These are phyloP conservation scores for Hypoxylon sp. DNA, from an alignment of 2,329 filamentous ascomycete genomes.

Conservation along the genomic window DNA sequence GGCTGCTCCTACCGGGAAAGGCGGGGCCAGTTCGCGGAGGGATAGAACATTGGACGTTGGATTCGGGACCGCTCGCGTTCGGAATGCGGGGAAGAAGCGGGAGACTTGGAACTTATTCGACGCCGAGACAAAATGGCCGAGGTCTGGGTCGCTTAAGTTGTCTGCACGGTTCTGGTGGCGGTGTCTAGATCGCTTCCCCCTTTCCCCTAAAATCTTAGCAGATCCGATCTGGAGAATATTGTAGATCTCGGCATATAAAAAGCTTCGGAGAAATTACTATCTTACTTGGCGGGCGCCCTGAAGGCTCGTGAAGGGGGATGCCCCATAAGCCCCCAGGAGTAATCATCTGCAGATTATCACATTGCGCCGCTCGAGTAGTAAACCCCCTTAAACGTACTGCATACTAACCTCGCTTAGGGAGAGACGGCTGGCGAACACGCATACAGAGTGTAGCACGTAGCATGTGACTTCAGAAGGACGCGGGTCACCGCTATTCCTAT, in stretches of 20 bases:
- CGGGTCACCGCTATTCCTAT: slow-evolving; percentile 45
- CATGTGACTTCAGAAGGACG: slow-evolving; percentile 46
- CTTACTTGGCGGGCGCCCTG: slow-evolving; percentile 3
- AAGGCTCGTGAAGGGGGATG: not conserved
- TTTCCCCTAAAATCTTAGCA: slow-evolving; percentile 17
- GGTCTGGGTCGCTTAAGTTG: slow-evolving; percentile 7
- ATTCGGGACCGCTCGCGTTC: slow-evolving; percentile 23
- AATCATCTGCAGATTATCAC: not conserved
- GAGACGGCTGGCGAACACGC: slow-evolving; percentile 15
- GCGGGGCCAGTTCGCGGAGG: slow-evolving; percentile 30
- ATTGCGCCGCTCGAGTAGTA: slow-evolving; percentile 11
- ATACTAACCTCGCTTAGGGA: slow-evolving; percentile 19
- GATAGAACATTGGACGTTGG: slow-evolving; percentile 21
- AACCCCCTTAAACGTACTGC: not conserved
- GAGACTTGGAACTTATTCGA: slow-evolving; percentile 1
- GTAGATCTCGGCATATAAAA: slow-evolving; percentile 16
- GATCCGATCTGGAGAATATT: slow-evolving; percentile 16
- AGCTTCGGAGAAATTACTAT: slow-evolving; percentile 5
- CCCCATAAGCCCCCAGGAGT: not conserved
- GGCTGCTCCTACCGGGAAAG: slow-evolving; percentile 11
- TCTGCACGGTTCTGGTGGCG: slow-evolving; percentile 11
- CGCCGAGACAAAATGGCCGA: slow-evolving; percentile 2
- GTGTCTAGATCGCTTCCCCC: slow-evolving; percentile 7
- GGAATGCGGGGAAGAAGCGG: slow-evolving; percentile 28
- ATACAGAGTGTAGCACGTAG: slow-evolving; percentile 29